Conservation (phyloP, 2,329 filamentous ascomycete species). For the Botrytis sinoallii region DNA sequence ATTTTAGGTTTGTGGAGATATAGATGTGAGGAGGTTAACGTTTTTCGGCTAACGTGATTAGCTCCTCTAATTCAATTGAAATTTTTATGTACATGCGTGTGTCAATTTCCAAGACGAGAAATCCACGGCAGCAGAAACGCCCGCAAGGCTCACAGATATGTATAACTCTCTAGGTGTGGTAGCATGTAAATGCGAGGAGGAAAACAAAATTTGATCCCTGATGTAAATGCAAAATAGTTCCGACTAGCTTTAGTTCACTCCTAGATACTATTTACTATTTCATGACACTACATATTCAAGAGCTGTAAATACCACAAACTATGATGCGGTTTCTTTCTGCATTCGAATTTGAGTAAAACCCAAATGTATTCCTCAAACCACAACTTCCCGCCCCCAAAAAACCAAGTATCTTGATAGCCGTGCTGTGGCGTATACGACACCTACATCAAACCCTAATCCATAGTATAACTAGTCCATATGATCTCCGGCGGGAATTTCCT, state of each 20-base stretch:
- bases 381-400: background rate
- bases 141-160: background rate
- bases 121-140: background rate
- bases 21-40: background rate
- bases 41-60: background rate
- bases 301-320: background rate
- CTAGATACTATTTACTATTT: background rate
- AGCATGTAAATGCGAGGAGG: background rate
- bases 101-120: background rate
- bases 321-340: background rate
- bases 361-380: background rate
- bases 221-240: background rate
- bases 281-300: background rate
- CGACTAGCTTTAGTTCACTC: background rate
- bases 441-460: background rate
- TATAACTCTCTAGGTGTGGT: background rate
- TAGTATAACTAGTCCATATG: background rate
- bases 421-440: background rate
- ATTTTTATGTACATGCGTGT: too few species aligned
- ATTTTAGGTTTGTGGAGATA: background rate
- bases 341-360: background rate
- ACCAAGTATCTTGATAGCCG: background rate
- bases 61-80: too few species aligned
- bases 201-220: background rate
- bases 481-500: background rate